phyloP scores from a whole-genome alignment of 768 basidiomycete genomes.

The Tylopilus subfusipes region DNA sequence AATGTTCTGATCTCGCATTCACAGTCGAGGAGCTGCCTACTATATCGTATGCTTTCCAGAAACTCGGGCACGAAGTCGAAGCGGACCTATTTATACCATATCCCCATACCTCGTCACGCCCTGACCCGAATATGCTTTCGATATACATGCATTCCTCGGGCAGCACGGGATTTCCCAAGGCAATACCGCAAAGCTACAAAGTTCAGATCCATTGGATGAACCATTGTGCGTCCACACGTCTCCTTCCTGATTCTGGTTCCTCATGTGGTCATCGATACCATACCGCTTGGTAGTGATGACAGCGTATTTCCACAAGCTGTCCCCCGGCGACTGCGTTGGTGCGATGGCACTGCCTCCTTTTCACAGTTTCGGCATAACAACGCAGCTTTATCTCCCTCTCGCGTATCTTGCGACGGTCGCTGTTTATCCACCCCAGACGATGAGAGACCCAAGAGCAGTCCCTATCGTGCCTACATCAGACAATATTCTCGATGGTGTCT shows the following conservation, averaged over 20 bases:
- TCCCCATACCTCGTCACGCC: conserved; percentile 1
- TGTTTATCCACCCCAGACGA: conserved; percentile 31
- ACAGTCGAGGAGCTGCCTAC: conserved; percentile 10
- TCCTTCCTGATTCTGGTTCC: background rate
- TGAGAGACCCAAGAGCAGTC: background rate
- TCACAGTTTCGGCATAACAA: conserved; percentile 34
- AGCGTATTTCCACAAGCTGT: background rate
- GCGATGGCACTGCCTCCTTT: conserved; percentile 38
- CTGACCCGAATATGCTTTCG: conserved; percentile 2
- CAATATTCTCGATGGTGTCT: conserved; percentile 16
- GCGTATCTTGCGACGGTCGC: conserved; percentile 24
- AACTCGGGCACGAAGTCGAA: conserved; percentile 23
- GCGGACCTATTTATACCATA: conserved; percentile 14
- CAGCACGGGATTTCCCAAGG: conserved; percentile 46
- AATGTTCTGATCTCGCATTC: background rate
- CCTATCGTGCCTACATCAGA: conserved; percentile 20
- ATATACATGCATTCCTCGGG: conserved; percentile 27
- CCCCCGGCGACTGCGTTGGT: conserved; percentile 12
- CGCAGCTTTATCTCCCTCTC: conserved; percentile 32
- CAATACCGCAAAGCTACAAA: conserved; percentile 35
- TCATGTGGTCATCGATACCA: background rate
- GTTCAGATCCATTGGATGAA: conserved; percentile 32
- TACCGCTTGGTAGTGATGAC: background rate
- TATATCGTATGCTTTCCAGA: conserved; percentile 34
- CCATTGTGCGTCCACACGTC: conserved; percentile 27